A percentile compares a stretch with the other conserved stretches of the same genome.
phyloP scores from a whole-genome alignment of 441 rosid genomes.

The Corymbia calophylla region DNA sequence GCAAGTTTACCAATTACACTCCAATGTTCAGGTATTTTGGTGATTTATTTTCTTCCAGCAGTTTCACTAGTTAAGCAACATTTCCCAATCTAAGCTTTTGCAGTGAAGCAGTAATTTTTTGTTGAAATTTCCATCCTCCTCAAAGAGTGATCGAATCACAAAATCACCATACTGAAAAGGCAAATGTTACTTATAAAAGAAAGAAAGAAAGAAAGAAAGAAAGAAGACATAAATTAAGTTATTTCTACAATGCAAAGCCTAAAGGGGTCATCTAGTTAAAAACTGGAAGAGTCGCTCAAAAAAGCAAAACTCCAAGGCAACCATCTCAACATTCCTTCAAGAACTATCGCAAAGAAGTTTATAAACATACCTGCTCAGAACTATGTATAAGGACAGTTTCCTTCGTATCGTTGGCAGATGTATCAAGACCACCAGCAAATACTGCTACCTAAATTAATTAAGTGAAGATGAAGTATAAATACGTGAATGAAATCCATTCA shows the following conservation, averaged over 20 bases:
- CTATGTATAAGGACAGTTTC: slow-evolving; percentile 89
- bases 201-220: not conserved
- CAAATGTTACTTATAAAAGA: not conserved
- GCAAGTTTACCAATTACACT: not conserved
- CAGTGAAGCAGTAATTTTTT: not conserved
- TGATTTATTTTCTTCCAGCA: not conserved
- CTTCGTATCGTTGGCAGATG: slow-evolving; percentile 92
- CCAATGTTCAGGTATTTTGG: not conserved
- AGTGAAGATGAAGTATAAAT: not conserved
- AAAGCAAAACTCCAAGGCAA: not conserved
- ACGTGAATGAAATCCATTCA: not conserved
- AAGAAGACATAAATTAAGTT: not conserved
- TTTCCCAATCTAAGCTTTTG: not conserved
- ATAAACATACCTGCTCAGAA: slow-evolving; percentile 74
- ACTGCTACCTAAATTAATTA: slow-evolving; percentile 68
- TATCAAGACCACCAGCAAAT: slow-evolving; percentile 94
- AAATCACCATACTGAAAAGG: not conserved
- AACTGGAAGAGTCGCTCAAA: not conserved
- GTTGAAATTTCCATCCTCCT: not conserved
- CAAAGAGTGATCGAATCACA: not conserved
- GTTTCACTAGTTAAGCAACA: not conserved
- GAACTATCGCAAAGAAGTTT: not conserved
- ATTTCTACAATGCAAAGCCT: not conserved
- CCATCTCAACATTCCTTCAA: not conserved
- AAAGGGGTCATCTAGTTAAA: not conserved